These are phyloP conservation scores for Botrytis pseudocinerea DNA, from an alignment of 2,329 filamentous ascomycete species.

Conservation along the genomic window DNA sequence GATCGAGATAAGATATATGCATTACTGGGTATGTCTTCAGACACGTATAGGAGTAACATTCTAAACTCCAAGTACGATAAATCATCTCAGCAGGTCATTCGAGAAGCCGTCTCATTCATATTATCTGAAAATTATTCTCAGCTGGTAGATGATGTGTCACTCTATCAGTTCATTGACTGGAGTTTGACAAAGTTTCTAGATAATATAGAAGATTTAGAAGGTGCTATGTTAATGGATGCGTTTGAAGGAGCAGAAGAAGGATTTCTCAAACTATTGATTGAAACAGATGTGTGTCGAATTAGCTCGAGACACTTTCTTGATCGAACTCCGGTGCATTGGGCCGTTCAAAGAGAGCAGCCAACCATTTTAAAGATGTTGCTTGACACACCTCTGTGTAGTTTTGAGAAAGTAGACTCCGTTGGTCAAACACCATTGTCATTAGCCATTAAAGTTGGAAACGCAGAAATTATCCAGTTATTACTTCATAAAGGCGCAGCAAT, in stretches of 20 bases:
- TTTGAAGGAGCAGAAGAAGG: background rate
- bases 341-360: background rate
- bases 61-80: background rate
- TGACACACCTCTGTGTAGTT: background rate
- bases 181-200: conserved; percentile 3
- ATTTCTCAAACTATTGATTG: background rate
- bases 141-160: background rate
- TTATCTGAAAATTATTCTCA: background rate
- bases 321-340: conserved; percentile 12
- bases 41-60: background rate
- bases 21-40: conserved; percentile 14
- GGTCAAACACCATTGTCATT: background rate
- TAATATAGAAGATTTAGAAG: background rate
- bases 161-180: conserved; percentile 11
- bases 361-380: conserved; percentile 8
- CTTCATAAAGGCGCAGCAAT: too few relatives aligned
- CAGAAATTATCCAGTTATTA: too few relatives aligned
- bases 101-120: background rate
- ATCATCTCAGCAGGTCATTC: background rate
- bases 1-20: conserved; percentile 26
- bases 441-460: too few relatives aligned
- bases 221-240: background rate
- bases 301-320: conserved; percentile 22
- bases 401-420: background rate
- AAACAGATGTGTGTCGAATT: conserved; percentile 21